Evolutionary conservation across 306 rosid genomes (phyloP).

Genomic region (Prunus kanzakura): DNA sequence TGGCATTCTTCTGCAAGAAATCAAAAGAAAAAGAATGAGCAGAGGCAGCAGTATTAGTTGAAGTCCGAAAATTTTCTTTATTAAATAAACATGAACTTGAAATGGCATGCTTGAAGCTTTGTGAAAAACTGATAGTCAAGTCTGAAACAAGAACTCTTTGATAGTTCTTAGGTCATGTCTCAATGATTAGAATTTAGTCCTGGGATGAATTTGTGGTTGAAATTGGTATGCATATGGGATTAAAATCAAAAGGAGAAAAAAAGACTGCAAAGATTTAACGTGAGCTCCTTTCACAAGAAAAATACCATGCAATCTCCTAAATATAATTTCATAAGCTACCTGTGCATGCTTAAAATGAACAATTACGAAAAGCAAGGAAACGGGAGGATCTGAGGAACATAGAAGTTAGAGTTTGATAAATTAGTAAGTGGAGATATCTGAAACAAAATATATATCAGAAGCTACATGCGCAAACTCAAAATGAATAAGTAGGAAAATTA

Average conservation of each 20-base stretch:
- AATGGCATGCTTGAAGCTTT: not conserved
- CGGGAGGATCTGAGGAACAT: not conserved
- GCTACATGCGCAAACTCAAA: not conserved
- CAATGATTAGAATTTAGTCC: not conserved
- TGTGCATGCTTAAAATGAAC: not conserved
- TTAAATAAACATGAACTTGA: not conserved
- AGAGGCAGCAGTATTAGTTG: slow-evolving; percentile 9
- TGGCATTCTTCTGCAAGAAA: slow-evolving; percentile 75
- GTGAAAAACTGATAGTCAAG: not conserved
- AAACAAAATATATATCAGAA: not conserved
- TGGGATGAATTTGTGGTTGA: not conserved
- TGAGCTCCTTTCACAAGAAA: not conserved
- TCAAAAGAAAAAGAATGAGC: slow-evolving; percentile 10
- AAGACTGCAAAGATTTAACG: not conserved
- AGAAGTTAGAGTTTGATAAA: no score
- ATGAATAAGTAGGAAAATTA: not conserved
- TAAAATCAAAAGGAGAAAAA: no score
- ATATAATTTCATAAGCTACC: not conserved
- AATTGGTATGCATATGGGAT: not conserved
- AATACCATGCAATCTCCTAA: not conserved
- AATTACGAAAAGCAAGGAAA: not conserved
- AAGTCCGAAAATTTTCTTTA: not conserved
- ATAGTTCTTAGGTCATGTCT: not conserved
- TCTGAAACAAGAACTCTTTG: not conserved
- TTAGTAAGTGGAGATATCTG: not conserved